A percentile compares a stretch with the other conserved stretches of the same genome.
These are phyloP conservation scores for Ophiostoma ulmi DNA, from an alignment of 2,329 filamentous ascomycete species.

Conservation along the genomic window DNA sequence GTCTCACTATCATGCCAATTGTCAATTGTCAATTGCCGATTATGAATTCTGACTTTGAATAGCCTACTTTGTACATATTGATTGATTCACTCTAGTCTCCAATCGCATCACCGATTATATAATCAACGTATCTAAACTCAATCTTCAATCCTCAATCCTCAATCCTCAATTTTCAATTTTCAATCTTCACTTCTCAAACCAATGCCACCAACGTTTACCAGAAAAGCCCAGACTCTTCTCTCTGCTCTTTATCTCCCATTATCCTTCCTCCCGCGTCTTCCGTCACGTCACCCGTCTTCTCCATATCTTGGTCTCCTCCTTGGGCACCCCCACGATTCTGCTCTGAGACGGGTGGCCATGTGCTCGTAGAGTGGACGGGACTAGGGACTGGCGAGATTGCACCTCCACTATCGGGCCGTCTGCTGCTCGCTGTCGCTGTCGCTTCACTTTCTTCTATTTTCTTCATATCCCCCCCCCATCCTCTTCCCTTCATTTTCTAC, in stretches of 20 bases:
- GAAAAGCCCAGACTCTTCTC: not conserved
- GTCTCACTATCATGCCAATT: too few species aligned
- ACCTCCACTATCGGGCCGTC: not conserved
- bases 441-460: not conserved
- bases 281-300: not conserved
- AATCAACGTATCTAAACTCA: not conserved
- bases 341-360: slow-evolving; percentile 12
- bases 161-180: not conserved
- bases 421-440: too few species aligned
- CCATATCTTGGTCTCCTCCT: not conserved
- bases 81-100: too few species aligned
- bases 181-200: not conserved
- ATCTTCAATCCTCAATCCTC: not conserved
- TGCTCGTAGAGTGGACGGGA: not conserved
- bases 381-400: slow-evolving; percentile 10
- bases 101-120: not conserved
- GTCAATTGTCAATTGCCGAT: not conserved
- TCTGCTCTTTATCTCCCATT: not conserved
- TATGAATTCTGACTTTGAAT: too few species aligned
- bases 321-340: slow-evolving; percentile 11
- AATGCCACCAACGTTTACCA: not conserved
- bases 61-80: too few species aligned
- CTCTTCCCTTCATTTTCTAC: not conserved
- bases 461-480: not conserved
- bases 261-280: not conserved